Base-by-base conservation (phyloP, 495 filamentous ascomycete species). In the Tuber magnatum region DNA sequence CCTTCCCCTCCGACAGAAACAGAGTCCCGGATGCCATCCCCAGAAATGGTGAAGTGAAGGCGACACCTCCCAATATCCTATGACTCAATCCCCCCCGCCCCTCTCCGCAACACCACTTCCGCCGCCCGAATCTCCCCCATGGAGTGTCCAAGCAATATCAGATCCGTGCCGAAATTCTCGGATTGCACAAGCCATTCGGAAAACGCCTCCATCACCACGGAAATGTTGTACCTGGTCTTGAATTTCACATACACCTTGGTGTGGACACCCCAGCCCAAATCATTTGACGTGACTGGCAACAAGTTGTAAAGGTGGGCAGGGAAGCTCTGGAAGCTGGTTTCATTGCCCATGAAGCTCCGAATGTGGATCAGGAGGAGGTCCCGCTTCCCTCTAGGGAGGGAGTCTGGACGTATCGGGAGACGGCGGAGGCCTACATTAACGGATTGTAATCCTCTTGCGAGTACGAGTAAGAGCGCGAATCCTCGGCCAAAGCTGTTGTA, bases 181-280 rank as follows among this genome's bases (percentile, higher is more conserved):
- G 97, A 92, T 3, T 92, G 92, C 61, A 88, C 85, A 71, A 84
- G 90, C 94, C 94, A 97, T 73, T 83, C 82, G 75, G 92, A 93
- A 79, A 98, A 97, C 78, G 92, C 91, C 75, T 93, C 90, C 41
- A 89, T 86, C 3, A 92, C 93, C 79, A 90, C 87, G 38, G 89
- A 86, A 46, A 97, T 90, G 39, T 88, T 86, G 74, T 92, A 89
- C 68, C 92, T 90, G 5, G 93, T 94, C 81, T 92, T 92, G 84
- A 97, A 98, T 48, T 90, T 90, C 1, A 94, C 94, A 84, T 97
- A 97, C 39, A 98, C 90, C 80, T 95, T 94, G n/a, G 93, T 91
- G 84, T 96, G 93, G 0, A 98, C 89, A 16, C 89, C 85, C 85
- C 97, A 93, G 14, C 89, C 91, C 35, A 93, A 89, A 7, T 76